Conservation (phyloP, 768 basidiomycete species). For the Boletus rubroflammeus region DNA sequence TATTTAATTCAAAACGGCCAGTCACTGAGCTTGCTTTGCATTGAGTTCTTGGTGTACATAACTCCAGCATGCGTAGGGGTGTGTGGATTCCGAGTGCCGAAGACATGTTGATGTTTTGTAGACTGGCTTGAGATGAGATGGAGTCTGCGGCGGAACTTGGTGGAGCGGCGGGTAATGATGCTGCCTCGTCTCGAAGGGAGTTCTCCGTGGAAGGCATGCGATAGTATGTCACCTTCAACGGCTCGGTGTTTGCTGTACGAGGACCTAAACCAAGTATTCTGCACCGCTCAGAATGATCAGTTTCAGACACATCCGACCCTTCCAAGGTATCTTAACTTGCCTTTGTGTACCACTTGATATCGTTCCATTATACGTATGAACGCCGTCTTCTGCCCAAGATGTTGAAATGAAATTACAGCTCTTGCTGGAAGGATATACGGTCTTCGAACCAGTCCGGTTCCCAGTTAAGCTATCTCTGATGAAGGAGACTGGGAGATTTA, state of each 20-base stretch:
- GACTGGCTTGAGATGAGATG: not conserved
- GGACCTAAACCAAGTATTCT: not conserved
- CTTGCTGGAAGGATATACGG: not conserved
- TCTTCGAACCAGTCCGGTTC: not conserved
- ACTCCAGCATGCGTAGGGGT: not conserved
- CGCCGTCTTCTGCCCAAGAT: constrained; percentile 9
- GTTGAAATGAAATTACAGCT: constrained; percentile 15
- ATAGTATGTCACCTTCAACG: not conserved
- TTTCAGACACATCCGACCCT: not conserved
- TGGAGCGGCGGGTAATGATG: not conserved
- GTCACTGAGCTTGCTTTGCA: not conserved
- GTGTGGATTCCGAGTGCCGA: not conserved
- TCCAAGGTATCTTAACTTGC: not conserved
- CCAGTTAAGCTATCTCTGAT: not conserved
- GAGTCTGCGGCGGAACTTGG: not conserved
- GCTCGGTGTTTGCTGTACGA: not conserved
- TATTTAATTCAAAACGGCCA: not conserved
- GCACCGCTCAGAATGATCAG: not conserved
- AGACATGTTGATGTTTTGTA: not conserved
- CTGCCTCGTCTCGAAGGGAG: not conserved
- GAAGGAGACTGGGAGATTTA: not conserved
- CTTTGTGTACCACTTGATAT: not conserved
- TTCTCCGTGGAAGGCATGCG: not conserved
- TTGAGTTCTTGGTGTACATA: not conserved
- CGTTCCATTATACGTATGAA: constrained; percentile 14